A percentile compares a stretch with the other conserved stretches of the same genome.
Evolutionary conservation across 1,284 basidiomycete genomes (phyloP).

Genomic region (Agaricales sp.): DNA sequence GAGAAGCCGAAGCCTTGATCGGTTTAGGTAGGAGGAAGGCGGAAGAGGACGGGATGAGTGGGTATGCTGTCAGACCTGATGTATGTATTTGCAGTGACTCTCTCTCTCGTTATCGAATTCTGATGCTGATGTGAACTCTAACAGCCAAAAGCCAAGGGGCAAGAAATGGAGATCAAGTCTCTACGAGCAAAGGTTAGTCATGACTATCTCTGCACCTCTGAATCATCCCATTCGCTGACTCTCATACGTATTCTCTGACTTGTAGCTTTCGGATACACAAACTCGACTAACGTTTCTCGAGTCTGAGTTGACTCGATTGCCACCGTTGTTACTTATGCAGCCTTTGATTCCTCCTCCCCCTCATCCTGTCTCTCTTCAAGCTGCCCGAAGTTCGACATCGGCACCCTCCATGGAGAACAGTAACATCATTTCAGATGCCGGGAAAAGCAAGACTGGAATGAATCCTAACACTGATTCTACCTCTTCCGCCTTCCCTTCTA

Average conservation of each 20-base stretch:
- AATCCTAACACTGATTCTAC: too few relatives aligned
- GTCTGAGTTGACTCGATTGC: constrained; percentile 30
- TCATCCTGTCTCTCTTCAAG: too few relatives aligned
- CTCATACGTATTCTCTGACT: neutral
- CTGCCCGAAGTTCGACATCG: too few relatives aligned
- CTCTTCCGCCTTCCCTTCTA: too few relatives aligned
- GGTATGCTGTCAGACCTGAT: too few relatives aligned
- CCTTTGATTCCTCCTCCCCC: constrained; percentile 22
- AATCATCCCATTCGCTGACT: neutral
- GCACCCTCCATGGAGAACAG: too few relatives aligned
- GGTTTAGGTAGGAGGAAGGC: neutral
- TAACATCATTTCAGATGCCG: too few relatives aligned
- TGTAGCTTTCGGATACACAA: constrained; percentile 31
- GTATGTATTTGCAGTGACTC: too few relatives aligned
- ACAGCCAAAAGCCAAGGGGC: neutral
- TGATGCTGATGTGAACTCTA: too few relatives aligned
- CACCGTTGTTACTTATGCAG: constrained; percentile 35
- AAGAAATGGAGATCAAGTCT: neutral
- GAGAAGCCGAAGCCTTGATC: neutral
- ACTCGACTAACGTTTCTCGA: constrained; percentile 27
- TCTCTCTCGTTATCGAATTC: too few relatives aligned
- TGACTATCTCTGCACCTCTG: too few relatives aligned
- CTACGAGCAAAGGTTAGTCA: neutral
- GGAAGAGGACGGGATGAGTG: neutral
- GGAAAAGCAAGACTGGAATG: too few relatives aligned